Evolutionary conservation across 768 basidiomycete species (phyloP).

Genomic region (Auricularia sp.): DNA sequence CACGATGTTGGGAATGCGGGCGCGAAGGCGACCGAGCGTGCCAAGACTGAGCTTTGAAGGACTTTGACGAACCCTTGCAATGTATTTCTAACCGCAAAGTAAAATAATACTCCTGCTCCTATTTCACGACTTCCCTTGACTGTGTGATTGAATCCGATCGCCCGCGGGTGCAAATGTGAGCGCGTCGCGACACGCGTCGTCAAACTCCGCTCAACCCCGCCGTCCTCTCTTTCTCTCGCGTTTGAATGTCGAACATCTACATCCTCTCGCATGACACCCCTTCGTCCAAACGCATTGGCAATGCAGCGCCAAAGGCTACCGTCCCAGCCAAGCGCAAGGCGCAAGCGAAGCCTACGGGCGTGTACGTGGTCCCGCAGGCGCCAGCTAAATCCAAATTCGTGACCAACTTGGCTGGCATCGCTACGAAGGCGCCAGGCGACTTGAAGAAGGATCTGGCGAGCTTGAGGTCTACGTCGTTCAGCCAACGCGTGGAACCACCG

Average conservation of each 20-base stretch:
- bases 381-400: neutral
- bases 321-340: slow-evolving; percentile 3
- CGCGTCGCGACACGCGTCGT: no score
- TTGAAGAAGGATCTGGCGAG: neutral
- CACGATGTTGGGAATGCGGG: slow-evolving; percentile 12
- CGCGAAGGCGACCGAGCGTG: slow-evolving; percentile 15
- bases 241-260: neutral
- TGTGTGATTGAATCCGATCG: no score
- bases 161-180: no score
- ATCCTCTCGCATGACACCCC: neutral
- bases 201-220: no score
- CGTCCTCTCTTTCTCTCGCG: no score
- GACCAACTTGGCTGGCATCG: neutral
- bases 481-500: neutral
- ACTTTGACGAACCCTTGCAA: neutral
- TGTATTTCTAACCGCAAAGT: no score
- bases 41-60: neutral
- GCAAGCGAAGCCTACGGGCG: neutral
- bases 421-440: neutral
- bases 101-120: no score
- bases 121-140: no score
- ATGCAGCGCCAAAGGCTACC: neutral
- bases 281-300: neutral
- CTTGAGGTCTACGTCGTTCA: neutral
- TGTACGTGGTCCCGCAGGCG: neutral